Evolutionary conservation across 2,329 filamentous ascomycete genomes (phyloP).

Genomic region (Ceratocystis smalleyi): DNA sequence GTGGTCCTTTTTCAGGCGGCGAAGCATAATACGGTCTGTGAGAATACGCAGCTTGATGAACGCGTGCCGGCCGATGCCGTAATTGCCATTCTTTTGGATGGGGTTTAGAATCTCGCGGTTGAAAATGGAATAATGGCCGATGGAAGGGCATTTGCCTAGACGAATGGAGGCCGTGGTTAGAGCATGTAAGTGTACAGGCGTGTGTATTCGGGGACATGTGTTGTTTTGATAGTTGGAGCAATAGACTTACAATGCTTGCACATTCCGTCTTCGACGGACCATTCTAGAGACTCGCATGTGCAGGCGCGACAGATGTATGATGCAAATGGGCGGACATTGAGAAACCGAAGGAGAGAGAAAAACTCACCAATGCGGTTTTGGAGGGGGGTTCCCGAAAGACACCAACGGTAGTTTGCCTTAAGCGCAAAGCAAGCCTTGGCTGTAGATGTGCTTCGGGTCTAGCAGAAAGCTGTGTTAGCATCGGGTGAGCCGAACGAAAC

Average conservation of each 20-base stretch:
- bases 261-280: conserved; percentile 56
- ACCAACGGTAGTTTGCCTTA: conserved; percentile 83
- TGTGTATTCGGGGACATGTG: too few relatives aligned
- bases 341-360: conserved; percentile 83
- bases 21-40: conserved; percentile 87
- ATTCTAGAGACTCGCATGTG: conserved; percentile 65
- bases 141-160: conserved; percentile 24
- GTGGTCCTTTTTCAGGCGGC: conserved; percentile 84
- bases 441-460: conserved; percentile 72
- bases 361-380: conserved; percentile 97
- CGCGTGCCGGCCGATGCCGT: conserved; percentile 48
- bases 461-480: not conserved
- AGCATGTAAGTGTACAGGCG: not conserved
- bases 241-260: conserved; percentile 45
- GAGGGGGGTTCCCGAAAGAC: conserved; percentile 81
- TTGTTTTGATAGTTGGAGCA: conserved; percentile 25
- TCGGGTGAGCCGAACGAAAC: too few relatives aligned
- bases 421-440: conserved; percentile 91
- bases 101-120: conserved; percentile 92
- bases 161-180: not conserved
- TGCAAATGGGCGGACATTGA: conserved; percentile 76
- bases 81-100: conserved; percentile 47
- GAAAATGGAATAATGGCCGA: conserved; percentile 48
- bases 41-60: conserved; percentile 73
- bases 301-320: conserved; percentile 90